Evolutionary conservation across 2,329 filamentous ascomycete species (phyloP).

Genomic region (Lecanicillium sp.): DNA sequence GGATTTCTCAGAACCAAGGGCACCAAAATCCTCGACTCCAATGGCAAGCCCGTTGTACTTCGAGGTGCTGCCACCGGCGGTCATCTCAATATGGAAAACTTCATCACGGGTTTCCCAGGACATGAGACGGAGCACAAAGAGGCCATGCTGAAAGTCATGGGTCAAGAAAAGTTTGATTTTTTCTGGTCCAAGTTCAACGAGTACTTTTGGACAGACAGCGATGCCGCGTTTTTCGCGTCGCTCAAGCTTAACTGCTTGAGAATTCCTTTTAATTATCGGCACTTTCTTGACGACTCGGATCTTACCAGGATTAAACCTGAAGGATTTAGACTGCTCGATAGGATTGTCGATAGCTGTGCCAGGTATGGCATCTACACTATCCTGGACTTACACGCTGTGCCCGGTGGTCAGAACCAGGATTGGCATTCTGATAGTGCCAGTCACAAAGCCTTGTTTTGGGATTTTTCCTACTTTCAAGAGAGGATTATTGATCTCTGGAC

Average conservation of each 20-base stretch:
- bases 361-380: conserved; percentile 34
- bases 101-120: conserved; percentile 52
- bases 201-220: conserved; percentile 49
- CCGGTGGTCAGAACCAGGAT: conserved; percentile 38
- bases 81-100: conserved; percentile 45
- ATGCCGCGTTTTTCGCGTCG: conserved; percentile 48
- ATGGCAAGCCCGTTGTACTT: conserved; percentile 36
- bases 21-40: conserved; percentile 31
- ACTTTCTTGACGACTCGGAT: conserved; percentile 45
- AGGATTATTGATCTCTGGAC: conserved; percentile 35
- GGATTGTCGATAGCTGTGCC: conserved; percentile 34
- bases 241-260: conserved; percentile 49
- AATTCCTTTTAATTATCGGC: conserved; percentile 50
- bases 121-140: conserved; percentile 46
- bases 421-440: conserved; percentile 35
- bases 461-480: conserved; percentile 37
- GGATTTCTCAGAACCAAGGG: conserved; percentile 17
- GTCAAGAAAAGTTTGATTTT: conserved; percentile 47
- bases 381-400: conserved; percentile 34
- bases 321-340: conserved; percentile 42
- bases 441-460: conserved; percentile 34
- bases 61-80: conserved; percentile 21
- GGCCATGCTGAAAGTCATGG: conserved; percentile 43
- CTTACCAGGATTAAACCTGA: conserved; percentile 36
- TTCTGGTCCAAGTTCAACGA: conserved; percentile 51